Percentiles rank a stretch among this genome's conserved stretches.
Evolutionary conservation across 345 rosid species (phyloP).

Genomic region (Salix caprea): DNA sequence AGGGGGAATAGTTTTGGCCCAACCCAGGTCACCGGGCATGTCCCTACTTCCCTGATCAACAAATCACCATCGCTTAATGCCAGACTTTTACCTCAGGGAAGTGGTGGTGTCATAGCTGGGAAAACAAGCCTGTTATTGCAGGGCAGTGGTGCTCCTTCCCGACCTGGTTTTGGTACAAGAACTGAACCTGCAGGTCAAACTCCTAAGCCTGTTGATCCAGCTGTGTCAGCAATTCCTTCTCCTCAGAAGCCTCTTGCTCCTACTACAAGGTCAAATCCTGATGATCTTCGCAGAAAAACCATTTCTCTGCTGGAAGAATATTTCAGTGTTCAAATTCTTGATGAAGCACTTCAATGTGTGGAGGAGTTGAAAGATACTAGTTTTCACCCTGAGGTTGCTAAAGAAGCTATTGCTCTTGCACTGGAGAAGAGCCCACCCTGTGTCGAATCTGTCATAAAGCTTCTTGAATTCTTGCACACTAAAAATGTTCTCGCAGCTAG

Average conservation of each 20-base stretch:
- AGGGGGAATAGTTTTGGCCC: slow-evolving; percentile 58
- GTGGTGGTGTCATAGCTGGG: slow-evolving; percentile 28
- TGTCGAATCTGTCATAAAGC: slow-evolving; percentile 40
- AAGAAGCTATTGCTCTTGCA: slow-evolving; percentile 65
- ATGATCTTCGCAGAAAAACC: slow-evolving; percentile 50
- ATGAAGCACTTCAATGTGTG: slow-evolving; percentile 67
- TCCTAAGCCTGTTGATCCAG: slow-evolving; percentile 6
- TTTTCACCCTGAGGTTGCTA: slow-evolving; percentile 63
- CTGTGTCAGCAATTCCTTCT: slow-evolving; percentile 15
- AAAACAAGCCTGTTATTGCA: slow-evolving; percentile 37
- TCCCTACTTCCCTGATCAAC: slow-evolving; percentile 36
- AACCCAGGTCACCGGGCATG: slow-evolving; percentile 38
- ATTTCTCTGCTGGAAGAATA: slow-evolving; percentile 59
- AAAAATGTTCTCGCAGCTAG: slow-evolving; percentile 38
- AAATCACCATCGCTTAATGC: slow-evolving; percentile 39
- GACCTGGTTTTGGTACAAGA: slow-evolving; percentile 16
- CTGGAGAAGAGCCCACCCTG: slow-evolving; percentile 63
- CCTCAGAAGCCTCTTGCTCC: slow-evolving; percentile 20
- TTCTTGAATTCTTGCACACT: slow-evolving; percentile 36
- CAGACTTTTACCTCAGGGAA: slow-evolving; percentile 31
- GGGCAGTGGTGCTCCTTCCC: slow-evolving; percentile 24
- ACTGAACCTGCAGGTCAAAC: slow-evolving; percentile 16
- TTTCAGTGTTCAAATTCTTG: slow-evolving; percentile 44
- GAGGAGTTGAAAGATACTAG: slow-evolving; percentile 55
- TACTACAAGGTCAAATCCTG: slow-evolving; percentile 26